Evolutionary conservation across 345 rosid species (phyloP).

Genomic region (Orychophragmus violaceus): DNA sequence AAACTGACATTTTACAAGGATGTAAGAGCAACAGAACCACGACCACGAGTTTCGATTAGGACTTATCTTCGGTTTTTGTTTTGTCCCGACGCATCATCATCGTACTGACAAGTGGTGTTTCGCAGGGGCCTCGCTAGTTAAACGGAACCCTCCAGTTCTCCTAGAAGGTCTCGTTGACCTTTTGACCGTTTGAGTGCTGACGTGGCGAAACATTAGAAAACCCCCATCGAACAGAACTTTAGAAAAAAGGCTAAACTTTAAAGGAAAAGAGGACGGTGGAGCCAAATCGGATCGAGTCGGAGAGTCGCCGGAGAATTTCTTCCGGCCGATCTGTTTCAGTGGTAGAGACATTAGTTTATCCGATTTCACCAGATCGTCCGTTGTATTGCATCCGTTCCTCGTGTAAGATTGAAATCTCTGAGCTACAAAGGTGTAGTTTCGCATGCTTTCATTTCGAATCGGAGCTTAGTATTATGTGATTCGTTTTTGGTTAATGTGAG

Average conservation of each 20-base stretch:
- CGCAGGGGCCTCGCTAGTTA: neutral
- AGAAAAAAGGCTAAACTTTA: neutral
- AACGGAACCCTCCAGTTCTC: neutral
- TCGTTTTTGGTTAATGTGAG: neutral
- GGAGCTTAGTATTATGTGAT: slow-evolving; percentile 2
- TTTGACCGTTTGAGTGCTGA: slow-evolving; percentile 9
- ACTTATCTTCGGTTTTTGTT: slow-evolving; percentile 10
- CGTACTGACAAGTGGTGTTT: neutral
- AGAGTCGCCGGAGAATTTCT: slow-evolving; percentile 11
- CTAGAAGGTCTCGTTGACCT: slow-evolving; percentile 5
- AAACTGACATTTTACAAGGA: slow-evolving; percentile 6
- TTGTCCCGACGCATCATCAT: neutral
- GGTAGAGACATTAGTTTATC: neutral
- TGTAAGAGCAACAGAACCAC: neutral
- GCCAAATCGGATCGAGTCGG: slow-evolving; percentile 17
- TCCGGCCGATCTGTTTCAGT: neutral
- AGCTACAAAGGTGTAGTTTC: slow-evolving; percentile 1
- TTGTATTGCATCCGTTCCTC: neutral
- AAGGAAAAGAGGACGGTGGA: neutral
- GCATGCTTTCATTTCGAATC: neutral
- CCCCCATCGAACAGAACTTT: slow-evolving; percentile 1
- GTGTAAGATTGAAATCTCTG: neutral
- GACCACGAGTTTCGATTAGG: slow-evolving; percentile 20
- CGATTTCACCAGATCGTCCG: slow-evolving; percentile 2
- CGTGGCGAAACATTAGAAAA: slow-evolving; percentile 14